Base-by-base conservation (phyloP, 306 rosid species). In the Biancaea sappan region DNA sequence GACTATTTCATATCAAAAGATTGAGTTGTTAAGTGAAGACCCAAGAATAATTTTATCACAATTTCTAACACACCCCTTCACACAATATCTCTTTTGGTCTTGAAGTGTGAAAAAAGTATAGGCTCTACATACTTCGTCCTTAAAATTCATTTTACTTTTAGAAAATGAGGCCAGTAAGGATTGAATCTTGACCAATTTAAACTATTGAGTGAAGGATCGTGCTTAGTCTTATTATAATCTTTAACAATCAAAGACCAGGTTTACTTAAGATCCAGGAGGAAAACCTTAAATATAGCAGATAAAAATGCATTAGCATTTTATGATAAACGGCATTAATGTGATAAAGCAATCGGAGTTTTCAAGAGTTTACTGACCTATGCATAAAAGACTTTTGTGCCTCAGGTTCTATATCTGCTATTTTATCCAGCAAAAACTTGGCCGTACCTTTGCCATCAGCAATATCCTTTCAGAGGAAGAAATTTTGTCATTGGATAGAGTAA, bases 351-450 rank as follows among this genome's bases (percentile, higher is more conserved):
- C 37, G 64, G 29, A 80, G 19, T 47, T 72, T 37, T 66, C 28
- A 34, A 65, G 24, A 83, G 78, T 78, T 60, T 37, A 78, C 94
- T 70, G 64, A 92, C 99, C 99, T 80, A 76, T 94, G 99, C 99
- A 94, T 94, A 77, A 94, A 94, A 72, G 99, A 94, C 76, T 92
- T 94, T 51, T 94, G 93, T 46, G 99, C 99, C 80, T 94, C 97
- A 40, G 86, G 64, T 83, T 94, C 99, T 91, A 53, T 2, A 18
- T 77, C 81, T 26, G 95, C 99, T 85, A 94, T 92, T 74, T 71
- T 84, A 79, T 90, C 83, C 83, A 94, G 73, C 85, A 94, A 86
- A 62, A 78, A 65, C 93, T 86, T 94, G 22, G 93, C 93, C 60
- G 97, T 92, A 70, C 93, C 96, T 38, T 87, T 88, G 35, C 93